Percentiles rank a stretch among this genome's conserved stretches.
These are phyloP conservation scores for Phialocephala sp. DNA, from an alignment of 2,329 filamentous ascomycete species.

Conservation along the genomic window DNA sequence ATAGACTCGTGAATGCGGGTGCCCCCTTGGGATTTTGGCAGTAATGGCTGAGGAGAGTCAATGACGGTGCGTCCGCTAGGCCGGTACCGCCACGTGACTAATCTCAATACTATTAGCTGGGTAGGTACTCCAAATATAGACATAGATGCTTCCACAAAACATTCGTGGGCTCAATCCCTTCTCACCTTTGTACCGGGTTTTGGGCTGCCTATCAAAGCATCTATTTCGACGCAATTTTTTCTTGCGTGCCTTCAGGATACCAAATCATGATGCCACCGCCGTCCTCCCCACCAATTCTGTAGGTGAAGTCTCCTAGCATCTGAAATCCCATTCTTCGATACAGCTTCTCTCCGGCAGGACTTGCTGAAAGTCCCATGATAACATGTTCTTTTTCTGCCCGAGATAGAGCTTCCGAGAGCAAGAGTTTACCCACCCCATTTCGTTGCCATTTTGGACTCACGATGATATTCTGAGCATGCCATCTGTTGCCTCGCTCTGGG, in stretches of 20 bases:
- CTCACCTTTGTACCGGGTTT: too few relatives aligned
- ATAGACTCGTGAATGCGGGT: too few relatives aligned
- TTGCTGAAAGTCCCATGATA: conserved; percentile 33
- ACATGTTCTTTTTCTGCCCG: conserved; percentile 33
- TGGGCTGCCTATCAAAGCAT: too few relatives aligned
- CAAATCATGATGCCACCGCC: conserved; percentile 36
- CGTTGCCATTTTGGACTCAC: conserved; percentile 35
- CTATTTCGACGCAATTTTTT: background rate
- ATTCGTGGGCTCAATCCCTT: too few relatives aligned
- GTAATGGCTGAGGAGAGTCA: too few relatives aligned
- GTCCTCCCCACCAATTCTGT: conserved; percentile 16
- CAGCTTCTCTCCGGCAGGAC: conserved; percentile 32
- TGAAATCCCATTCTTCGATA: conserved; percentile 39
- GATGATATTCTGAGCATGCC: conserved; percentile 33
- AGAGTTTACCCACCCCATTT: conserved; percentile 34
- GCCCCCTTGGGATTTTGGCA: too few relatives aligned
- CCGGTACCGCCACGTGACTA: background rate
- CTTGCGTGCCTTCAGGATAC: conserved; percentile 27
- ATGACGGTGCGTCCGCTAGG: background rate
- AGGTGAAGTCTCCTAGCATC: conserved; percentile 31
- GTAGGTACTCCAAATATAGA: too few relatives aligned
- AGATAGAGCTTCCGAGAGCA: conserved; percentile 33
- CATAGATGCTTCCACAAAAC: too few relatives aligned
- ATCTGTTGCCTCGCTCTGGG: conserved; percentile 32
- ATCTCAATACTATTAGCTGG: background rate